A percentile compares a stretch with the other conserved stretches of the same genome.
These are phyloP conservation scores for Epichloe uncinata DNA, from an alignment of 2,329 filamentous ascomycete genomes.

Conservation along the genomic window DNA sequence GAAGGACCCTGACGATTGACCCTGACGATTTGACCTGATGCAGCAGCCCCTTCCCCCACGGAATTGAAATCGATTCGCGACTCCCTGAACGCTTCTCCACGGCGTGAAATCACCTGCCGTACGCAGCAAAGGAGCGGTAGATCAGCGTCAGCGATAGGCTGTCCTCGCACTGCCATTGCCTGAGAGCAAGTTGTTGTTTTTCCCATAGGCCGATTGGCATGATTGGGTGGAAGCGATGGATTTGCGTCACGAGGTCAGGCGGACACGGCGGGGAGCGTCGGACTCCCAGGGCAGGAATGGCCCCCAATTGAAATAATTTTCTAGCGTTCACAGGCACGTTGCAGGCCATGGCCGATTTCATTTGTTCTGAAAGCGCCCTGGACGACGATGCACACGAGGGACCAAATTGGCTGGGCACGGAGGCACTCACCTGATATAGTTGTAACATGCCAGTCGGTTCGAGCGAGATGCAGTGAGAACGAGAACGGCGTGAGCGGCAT, in stretches of 20 bases:
- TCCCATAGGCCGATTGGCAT: neutral
- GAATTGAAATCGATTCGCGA: too few relatives aligned
- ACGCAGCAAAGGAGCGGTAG: neutral
- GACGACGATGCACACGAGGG: neutral
- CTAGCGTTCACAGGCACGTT: neutral
- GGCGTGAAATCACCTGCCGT: neutral
- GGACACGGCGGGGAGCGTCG: neutral
- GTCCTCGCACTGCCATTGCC: neutral
- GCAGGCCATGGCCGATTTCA: neutral
- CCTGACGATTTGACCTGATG: neutral
- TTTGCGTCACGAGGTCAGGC: slow-evolving; percentile 8
- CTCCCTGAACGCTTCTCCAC: too few relatives aligned
- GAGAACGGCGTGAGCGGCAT: neutral
- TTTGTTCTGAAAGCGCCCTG: slow-evolving; percentile 1
- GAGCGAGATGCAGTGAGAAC: neutral
- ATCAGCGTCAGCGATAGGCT: neutral
- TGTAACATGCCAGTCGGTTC: neutral
- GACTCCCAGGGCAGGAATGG: neutral
- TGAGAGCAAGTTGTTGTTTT: neutral
- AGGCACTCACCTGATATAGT: neutral
- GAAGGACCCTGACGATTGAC: too few relatives aligned
- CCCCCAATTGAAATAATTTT: neutral
- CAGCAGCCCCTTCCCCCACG: neutral
- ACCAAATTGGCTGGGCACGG: neutral
- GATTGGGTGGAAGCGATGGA: neutral